phyloP scores from a whole-genome alignment of 2,329 filamentous ascomycete genomes.

The Paecilomyces variotii region DNA sequence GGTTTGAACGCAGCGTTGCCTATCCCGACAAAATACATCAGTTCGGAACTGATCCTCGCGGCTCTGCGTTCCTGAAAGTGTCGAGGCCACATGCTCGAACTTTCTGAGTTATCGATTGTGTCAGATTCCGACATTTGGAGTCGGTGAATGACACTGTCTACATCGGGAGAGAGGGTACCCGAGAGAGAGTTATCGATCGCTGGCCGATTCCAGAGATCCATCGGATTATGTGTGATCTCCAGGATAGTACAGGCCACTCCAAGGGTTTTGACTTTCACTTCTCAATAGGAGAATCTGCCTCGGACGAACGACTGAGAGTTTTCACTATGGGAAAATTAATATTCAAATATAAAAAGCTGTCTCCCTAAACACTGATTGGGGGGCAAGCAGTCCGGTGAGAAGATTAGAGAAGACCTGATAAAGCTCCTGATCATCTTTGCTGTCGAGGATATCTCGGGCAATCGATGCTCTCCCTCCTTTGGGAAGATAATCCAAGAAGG shows the following conservation, averaged over 20 bases:
- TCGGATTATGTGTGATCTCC: too few species aligned
- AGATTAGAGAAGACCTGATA: neutral
- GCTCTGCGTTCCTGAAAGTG: neutral
- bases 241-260: too few species aligned
- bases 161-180: too few species aligned
- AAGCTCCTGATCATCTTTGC: neutral
- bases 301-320: neutral
- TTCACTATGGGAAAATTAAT: neutral
- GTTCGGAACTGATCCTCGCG: neutral
- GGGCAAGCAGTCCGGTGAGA: neutral
- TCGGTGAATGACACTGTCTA: too few species aligned
- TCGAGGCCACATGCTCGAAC: neutral
- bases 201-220: too few species aligned
- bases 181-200: too few species aligned
- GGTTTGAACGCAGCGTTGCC: neutral
- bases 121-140: too few species aligned
- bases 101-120: too few species aligned
- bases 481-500: neutral
- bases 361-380: neutral
- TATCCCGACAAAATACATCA: neutral
- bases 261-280: too few species aligned
- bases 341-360: neutral
- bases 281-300: too few species aligned
- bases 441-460: neutral
- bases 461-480: neutral